Conservation (phyloP, 106 monocot genomes). For the Amphibolis antarctica region DNA sequence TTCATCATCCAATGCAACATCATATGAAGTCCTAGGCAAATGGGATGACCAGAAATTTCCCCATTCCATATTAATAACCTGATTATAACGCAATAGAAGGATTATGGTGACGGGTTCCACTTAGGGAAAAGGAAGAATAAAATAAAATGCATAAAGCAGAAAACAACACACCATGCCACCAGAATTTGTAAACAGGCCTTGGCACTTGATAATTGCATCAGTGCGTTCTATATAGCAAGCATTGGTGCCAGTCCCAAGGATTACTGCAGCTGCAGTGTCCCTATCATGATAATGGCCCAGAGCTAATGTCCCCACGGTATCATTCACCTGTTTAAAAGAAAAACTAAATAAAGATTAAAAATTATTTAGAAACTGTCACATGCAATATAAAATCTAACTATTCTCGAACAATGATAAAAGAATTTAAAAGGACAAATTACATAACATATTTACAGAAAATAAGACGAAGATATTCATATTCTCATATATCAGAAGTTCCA, state of each 20-base stretch:
- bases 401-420: too few relatives aligned
- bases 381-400: too few relatives aligned
- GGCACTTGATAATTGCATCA: slow-evolving; percentile 82
- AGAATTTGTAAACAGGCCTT: slow-evolving; percentile 76
- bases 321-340: slow-evolving; percentile 55
- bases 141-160: not conserved
- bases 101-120: not conserved
- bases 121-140: not conserved
- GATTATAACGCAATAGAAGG: slow-evolving; percentile 8
- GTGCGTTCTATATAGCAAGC: slow-evolving; percentile 75
- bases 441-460: too few relatives aligned
- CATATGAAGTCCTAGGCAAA: slow-evolving; percentile 84
- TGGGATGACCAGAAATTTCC: slow-evolving; percentile 98
- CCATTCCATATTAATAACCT: slow-evolving; percentile 99
- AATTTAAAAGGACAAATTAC: too few relatives aligned
- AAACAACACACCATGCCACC: slow-evolving; percentile 55
- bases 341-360: not conserved
- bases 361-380: not conserved
- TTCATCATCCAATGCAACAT: slow-evolving; percentile 70
- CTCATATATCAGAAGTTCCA: too few relatives aligned
- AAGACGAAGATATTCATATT: too few relatives aligned
- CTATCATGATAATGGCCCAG: slow-evolving; percentile 75
- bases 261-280: slow-evolving; percentile 75
- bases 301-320: slow-evolving; percentile 82
- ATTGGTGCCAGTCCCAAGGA: slow-evolving; percentile 75